Base-by-base conservation (phyloP, 495 filamentous ascomycete species). In the Penicillium coffeae region DNA sequence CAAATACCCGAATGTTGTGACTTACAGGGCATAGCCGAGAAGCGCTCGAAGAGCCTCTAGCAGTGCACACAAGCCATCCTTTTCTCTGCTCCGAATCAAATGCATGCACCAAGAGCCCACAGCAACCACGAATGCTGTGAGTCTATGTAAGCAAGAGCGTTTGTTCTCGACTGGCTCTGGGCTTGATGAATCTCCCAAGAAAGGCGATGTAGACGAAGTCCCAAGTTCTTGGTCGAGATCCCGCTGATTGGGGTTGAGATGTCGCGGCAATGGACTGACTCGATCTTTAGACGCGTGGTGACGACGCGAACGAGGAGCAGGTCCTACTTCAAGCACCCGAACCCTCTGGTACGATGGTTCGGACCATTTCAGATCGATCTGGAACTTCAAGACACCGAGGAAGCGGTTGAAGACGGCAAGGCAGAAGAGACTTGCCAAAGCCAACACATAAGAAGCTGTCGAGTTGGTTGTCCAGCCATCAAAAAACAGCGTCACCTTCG, bases 401-500 rank as follows among this genome's bases (percentile, higher is more conserved):
- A 58, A 62, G 8, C 58, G 54, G 27, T 62, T 62, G 16, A 62
- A 38, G 5, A 52, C 41, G 14, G 54, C 33, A 8, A 62, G 51
- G 5, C 48, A 8, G 39, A 62, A 58, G 13, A 62, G 35, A 22
- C 55, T 37, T 3, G 46, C 9, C 4, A 62, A 35, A 0, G 54
- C 45, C 15, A 55, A 27, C 25, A 51, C 20, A 37, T 62, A 62
- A 19, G 50, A 36, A 3, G 45, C 33, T 8, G 38, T 12, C 9
- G 58, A 51, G 8, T 45, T 50, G 3, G 58, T 60, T 19, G 43
- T 51, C 58, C 54, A 60, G 21, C 44, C 34, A 9, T 22, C 48
- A 51, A 62, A 62, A 35, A 62, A 45, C n/a, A 62, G 18, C 9
- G 58, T 62, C n/a, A 62, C 36, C 25, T 43, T 22, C 19, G 51